Evolutionary conservation across 2,329 filamentous ascomycete genomes (phyloP).

Genomic region (Ceratocystis destructans): DNA sequence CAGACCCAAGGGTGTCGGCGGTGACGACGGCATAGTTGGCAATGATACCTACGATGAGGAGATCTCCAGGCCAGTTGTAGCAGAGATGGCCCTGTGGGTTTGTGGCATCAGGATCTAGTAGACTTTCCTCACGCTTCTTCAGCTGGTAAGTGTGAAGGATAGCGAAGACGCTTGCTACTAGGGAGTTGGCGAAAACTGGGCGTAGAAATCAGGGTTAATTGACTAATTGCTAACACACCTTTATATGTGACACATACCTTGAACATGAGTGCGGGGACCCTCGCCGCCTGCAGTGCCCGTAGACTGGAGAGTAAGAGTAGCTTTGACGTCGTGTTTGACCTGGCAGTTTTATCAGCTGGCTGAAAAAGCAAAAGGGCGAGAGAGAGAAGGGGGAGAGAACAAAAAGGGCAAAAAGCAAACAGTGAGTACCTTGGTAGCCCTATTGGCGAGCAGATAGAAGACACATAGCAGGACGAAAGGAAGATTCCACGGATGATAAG

Average conservation of each 20-base stretch:
- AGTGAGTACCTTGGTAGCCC: constrained; percentile 58
- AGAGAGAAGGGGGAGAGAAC: background rate
- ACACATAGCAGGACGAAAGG: constrained; percentile 71
- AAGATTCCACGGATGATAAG: constrained; percentile 84
- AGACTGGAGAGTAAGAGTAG: constrained; percentile 63
- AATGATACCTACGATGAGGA: constrained; percentile 51
- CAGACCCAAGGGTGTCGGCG: constrained; percentile 88
- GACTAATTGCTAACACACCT: background rate
- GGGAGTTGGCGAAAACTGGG: constrained; percentile 72
- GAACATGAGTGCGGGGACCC: constrained; percentile 67
- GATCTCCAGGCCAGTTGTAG: constrained; percentile 47
- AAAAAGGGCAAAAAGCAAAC: background rate
- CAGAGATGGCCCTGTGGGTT: constrained; percentile 35
- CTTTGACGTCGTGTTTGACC: constrained; percentile 80
- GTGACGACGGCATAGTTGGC: constrained; percentile 83
- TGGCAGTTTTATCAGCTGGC: constrained; percentile 26
- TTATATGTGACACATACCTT: constrained; percentile 36
- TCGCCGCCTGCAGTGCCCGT: constrained; percentile 63
- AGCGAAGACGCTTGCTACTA: constrained; percentile 54
- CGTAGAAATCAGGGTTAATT: background rate
- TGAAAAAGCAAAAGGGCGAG: constrained; percentile 18
- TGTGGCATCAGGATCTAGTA: constrained; percentile 26
- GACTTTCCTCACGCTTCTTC: constrained; percentile 31
- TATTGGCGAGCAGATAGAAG: constrained; percentile 77
- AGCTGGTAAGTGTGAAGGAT: constrained; percentile 49